Conservation (phyloP, 495 filamentous ascomycete species). For the Neurospora sp. region DNA sequence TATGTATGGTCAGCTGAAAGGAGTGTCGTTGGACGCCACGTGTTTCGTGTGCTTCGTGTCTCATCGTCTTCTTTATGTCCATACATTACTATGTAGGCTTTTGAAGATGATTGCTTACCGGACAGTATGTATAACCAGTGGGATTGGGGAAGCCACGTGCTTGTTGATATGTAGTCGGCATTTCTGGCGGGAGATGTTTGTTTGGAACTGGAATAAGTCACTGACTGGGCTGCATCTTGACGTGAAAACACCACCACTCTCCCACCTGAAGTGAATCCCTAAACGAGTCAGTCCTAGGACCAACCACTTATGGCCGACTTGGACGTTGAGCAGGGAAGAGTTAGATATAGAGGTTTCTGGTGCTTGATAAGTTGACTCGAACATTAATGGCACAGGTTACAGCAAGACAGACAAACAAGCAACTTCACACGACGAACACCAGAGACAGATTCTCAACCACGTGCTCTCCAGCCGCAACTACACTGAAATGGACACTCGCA, state of each 20-base stretch:
- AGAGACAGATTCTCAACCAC: not conserved
- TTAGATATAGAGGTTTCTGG: not conserved
- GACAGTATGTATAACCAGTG: not conserved
- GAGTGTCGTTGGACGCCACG: constrained; percentile 9
- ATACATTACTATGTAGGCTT: not conserved
- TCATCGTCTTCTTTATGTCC: not conserved
- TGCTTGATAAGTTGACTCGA: not conserved
- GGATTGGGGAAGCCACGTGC: not conserved
- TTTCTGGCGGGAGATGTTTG: not conserved
- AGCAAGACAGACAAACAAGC: not conserved
- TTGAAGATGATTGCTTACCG: not conserved
- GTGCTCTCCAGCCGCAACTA: not conserved
- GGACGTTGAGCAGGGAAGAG: not conserved
- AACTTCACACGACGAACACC: not conserved
- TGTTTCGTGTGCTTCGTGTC: constrained; percentile 4
- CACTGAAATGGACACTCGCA: not conserved
- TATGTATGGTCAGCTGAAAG: not conserved
- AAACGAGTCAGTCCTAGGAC: not conserved
- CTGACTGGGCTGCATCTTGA: not conserved
- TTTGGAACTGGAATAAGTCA: not conserved
- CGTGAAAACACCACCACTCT: not conserved
- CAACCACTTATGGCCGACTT: not conserved
- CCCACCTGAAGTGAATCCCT: not conserved
- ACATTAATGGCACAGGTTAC: not conserved
- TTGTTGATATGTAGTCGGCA: not conserved